Conservation (phyloP, 768 basidiomycete species). For the Rhizopogon vesiculosus region DNA sequence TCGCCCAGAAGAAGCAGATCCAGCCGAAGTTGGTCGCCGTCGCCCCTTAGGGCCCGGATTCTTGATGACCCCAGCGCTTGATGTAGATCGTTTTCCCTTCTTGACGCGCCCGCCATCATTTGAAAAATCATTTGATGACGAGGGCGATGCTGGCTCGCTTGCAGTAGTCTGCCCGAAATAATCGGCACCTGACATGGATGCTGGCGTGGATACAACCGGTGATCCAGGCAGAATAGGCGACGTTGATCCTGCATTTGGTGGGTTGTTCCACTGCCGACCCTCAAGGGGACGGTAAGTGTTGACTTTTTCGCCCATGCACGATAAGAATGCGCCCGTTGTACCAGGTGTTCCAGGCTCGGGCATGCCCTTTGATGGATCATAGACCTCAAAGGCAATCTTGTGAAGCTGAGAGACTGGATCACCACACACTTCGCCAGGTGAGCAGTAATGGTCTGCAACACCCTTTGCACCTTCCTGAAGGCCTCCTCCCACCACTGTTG, state of each 20-base stretch:
- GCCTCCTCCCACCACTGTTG: constrained; percentile 88
- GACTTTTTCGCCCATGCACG: constrained; percentile 91
- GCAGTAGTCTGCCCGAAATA: constrained; percentile 58
- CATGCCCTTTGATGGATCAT: constrained; percentile 61
- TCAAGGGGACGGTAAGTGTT: constrained; percentile 86
- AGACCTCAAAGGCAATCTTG: constrained; percentile 93
- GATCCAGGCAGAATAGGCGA: constrained; percentile 66
- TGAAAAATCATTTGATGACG: constrained; percentile 60
- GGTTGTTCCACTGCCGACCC: constrained; percentile 71
- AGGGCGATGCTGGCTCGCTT: constrained; percentile 67
- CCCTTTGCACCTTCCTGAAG: constrained; percentile 83
- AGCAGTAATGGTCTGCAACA: constrained; percentile 77
- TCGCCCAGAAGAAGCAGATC: constrained; percentile 61
- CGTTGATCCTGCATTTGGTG: constrained; percentile 35
- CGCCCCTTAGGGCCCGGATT: constrained; percentile 43
- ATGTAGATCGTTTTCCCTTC: constrained; percentile 72
- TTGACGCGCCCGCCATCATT: constrained; percentile 85
- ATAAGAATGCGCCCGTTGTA: constrained; percentile 75
- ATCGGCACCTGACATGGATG: constrained; percentile 50
- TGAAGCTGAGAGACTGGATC: constrained; percentile 95
- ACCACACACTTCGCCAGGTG: constrained; percentile 83
- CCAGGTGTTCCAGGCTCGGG: constrained; percentile 80
- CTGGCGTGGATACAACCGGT: constrained; percentile 62
- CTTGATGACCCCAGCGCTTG: constrained; percentile 51
- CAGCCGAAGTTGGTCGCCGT: constrained; percentile 73